These are phyloP conservation scores for Trichoderma hamatum DNA, from an alignment of 2,329 filamentous ascomycete genomes.

Conservation along the genomic window DNA sequence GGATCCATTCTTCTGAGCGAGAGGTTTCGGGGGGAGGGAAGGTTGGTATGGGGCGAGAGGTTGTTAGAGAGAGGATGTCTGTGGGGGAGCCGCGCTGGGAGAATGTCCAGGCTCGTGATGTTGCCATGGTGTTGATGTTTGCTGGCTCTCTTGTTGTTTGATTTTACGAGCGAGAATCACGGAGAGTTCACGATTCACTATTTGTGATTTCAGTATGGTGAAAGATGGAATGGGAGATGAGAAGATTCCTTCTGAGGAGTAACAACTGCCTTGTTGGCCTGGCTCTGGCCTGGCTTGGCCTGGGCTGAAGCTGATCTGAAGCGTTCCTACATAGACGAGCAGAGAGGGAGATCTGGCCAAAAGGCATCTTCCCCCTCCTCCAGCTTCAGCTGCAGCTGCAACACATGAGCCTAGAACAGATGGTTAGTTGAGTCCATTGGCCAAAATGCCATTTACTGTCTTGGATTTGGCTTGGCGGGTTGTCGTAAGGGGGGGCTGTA, in stretches of 20 bases:
- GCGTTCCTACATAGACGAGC: too few relatives aligned
- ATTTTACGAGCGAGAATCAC: background rate
- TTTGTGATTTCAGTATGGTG: background rate
- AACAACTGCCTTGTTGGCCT: background rate
- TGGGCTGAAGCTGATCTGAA: constrained; percentile 11
- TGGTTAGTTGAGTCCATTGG: background rate
- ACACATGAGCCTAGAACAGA: background rate
- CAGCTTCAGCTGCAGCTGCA: background rate
- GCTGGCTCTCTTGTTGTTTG: background rate
- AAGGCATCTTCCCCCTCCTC: background rate
- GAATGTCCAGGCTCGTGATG: constrained; percentile 37
- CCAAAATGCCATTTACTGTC: background rate
- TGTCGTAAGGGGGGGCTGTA: background rate
- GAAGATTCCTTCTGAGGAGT: background rate
- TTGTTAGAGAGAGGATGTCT: constrained; percentile 35
- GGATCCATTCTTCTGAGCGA: constrained; percentile 41
- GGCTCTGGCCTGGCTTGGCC: background rate
- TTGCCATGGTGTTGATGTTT: background rate
- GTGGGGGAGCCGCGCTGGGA: constrained; percentile 36
- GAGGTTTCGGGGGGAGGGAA: constrained; percentile 37
- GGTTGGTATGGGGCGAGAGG: constrained; percentile 30
- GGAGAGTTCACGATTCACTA: background rate
- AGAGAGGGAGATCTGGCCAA: background rate
- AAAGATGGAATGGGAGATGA: background rate
- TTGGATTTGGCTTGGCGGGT: background rate